Percentiles rank a stretch among this genome's conserved stretches.
Evolutionary conservation across 2,329 filamentous ascomycete genomes (phyloP).

Genomic region (Penicillium sp.): DNA sequence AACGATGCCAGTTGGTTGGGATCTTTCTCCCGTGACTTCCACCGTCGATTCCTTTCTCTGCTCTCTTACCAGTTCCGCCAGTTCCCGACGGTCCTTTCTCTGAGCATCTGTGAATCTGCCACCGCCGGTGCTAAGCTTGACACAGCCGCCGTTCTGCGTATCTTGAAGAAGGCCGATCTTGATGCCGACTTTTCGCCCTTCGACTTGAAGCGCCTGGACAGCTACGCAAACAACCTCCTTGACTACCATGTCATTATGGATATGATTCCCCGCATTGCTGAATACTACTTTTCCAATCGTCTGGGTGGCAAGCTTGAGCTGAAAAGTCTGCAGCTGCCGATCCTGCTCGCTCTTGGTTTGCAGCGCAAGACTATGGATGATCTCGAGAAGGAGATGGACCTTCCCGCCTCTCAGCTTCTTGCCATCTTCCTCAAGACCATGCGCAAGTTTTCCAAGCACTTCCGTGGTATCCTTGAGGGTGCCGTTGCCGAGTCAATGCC

Average conservation of each 20-base stretch:
- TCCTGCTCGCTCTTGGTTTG: slow-evolving; percentile 85
- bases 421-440: slow-evolving; percentile 98
- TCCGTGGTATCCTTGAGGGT: slow-evolving; percentile 71
- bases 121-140: slow-evolving; percentile 70
- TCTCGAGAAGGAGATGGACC: slow-evolving; percentile 73
- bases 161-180: slow-evolving; percentile 72
- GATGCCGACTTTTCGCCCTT: slow-evolving; percentile 82
- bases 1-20: slow-evolving; percentile 82
- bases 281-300: slow-evolving; percentile 80
- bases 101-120: slow-evolving; percentile 87
- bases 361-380: slow-evolving; percentile 86
- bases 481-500: slow-evolving; percentile 71
- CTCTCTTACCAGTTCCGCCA: slow-evolving; percentile 89
- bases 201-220: slow-evolving; percentile 91
- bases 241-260: slow-evolving; percentile 98
- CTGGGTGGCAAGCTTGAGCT: slow-evolving; percentile 69
- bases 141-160: slow-evolving; percentile 50
- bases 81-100: slow-evolving; percentile 74
- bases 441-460: slow-evolving; percentile 79
- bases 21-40: slow-evolving; percentile 90
- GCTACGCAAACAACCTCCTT: slow-evolving; percentile 94
- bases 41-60: slow-evolving; percentile 85
- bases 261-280: slow-evolving; percentile 78
- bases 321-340: slow-evolving; percentile 78
- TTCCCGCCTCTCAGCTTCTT: slow-evolving; percentile 76